These are phyloP conservation scores for Diaporthe vaccinii DNA, from an alignment of 2,329 filamentous ascomycete species.

Conservation along the genomic window DNA sequence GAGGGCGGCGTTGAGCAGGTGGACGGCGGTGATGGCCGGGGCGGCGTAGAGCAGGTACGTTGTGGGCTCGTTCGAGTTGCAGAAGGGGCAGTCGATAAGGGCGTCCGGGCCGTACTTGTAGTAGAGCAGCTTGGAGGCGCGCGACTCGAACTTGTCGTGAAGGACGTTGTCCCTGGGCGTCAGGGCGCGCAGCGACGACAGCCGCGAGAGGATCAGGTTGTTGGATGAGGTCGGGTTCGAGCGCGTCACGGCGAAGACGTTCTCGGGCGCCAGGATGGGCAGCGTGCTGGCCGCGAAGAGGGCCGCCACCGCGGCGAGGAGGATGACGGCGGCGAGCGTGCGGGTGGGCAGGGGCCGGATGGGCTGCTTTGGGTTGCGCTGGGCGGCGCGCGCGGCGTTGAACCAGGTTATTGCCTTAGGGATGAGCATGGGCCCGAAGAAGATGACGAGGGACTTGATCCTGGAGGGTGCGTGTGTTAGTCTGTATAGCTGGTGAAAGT, in stretches of 20 bases:
- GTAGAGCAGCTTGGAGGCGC: slow-evolving; percentile 84
- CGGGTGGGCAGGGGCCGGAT: slow-evolving; percentile 71
- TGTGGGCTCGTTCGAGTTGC: slow-evolving; percentile 75
- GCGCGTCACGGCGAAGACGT: slow-evolving; percentile 82
- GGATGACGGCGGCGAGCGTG: slow-evolving; percentile 71
- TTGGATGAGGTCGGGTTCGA: slow-evolving; percentile 89
- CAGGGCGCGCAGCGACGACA: slow-evolving; percentile 71
- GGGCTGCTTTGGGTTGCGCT: slow-evolving; percentile 58
- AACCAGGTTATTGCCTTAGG: slow-evolving; percentile 76
- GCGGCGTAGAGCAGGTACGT: slow-evolving; percentile 87
- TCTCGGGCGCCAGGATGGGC: slow-evolving; percentile 78
- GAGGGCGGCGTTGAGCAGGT: slow-evolving; percentile 81
- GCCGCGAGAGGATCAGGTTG: slow-evolving; percentile 85
- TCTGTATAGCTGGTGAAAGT: background rate
- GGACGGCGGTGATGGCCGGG: slow-evolving; percentile 79
- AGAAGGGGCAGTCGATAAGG: slow-evolving; percentile 85
- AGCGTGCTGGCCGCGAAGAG: slow-evolving; percentile 74
- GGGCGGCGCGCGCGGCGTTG: slow-evolving; percentile 64
- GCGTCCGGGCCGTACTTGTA: slow-evolving; percentile 84
- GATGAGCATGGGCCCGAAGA: slow-evolving; percentile 80
- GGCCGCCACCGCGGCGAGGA: slow-evolving; percentile 60
- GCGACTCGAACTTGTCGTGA: slow-evolving; percentile 75
- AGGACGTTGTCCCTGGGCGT: slow-evolving; percentile 74
- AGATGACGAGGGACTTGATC: slow-evolving; percentile 68
- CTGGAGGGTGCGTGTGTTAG: slow-evolving; percentile 49